Evolutionary conservation across 2,329 filamentous ascomycete species (phyloP).

Genomic region (Clonostachys rhizophaga): DNA sequence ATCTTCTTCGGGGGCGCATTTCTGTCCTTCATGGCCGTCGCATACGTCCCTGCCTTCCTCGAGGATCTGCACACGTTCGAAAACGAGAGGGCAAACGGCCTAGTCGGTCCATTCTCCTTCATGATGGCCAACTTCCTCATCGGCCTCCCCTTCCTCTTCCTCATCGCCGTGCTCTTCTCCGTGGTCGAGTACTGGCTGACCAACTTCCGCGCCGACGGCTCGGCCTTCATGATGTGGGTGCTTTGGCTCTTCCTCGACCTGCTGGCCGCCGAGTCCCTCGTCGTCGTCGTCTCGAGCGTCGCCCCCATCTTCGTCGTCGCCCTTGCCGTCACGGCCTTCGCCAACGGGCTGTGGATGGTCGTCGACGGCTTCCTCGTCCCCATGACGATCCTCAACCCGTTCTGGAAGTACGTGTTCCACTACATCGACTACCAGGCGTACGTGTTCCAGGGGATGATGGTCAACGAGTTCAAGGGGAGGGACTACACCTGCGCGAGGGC

Average conservation of each 20-base stretch:
- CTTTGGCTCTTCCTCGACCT: conserved; percentile 85
- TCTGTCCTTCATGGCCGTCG: conserved; percentile 79
- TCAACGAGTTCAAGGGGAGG: conserved; percentile 72
- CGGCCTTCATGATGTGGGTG: conserved; percentile 71
- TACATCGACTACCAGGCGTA: conserved; percentile 87
- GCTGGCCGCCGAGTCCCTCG: conserved; percentile 75
- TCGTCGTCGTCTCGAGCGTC: conserved; percentile 69
- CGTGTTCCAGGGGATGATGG: conserved; percentile 91
- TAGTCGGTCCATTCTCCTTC: conserved; percentile 72
- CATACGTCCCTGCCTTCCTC: conserved; percentile 79
- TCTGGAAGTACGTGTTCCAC: conserved; percentile 84
- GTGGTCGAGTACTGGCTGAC: conserved; percentile 74
- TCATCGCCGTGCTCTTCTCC: conserved; percentile 73
- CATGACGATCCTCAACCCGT: conserved; percentile 68
- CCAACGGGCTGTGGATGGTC: conserved; percentile 87
- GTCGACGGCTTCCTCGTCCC: conserved; percentile 79
- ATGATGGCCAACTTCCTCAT: conserved; percentile 77
- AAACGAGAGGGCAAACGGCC: conserved; percentile 77
- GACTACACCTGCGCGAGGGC: conserved; percentile 52
- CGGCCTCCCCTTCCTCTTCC: conserved; percentile 74
- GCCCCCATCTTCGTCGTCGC: conserved; percentile 78
- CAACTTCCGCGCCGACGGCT: conserved; percentile 63
- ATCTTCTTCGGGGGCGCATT: conserved; percentile 73
- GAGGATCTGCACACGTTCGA: conserved; percentile 70
- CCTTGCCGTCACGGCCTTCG: conserved; percentile 75